These are phyloP conservation scores for Coemansia sp. DNA, from an alignment of 192 early-diverging fungal genomes.

Conservation along the genomic window DNA sequence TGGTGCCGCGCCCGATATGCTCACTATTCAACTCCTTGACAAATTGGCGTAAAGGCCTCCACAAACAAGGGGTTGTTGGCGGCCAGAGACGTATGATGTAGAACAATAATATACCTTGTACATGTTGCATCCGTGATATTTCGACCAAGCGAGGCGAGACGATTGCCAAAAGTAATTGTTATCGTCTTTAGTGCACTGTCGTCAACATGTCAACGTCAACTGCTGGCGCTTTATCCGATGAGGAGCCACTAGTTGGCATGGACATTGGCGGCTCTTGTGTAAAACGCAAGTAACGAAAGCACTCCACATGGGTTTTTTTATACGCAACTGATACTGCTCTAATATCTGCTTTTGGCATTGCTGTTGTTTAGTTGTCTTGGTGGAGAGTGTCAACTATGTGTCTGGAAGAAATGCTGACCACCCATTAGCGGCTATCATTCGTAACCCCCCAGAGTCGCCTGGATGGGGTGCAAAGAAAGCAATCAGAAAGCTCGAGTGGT, in stretches of 20 bases:
- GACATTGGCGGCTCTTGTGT: conserved; percentile 33
- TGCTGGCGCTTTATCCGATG: not conserved
- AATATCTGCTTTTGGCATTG: not conserved
- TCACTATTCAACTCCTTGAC: conserved; percentile 40
- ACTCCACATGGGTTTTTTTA: not conserved
- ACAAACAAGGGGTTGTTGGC: not conserved
- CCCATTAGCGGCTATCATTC: not conserved
- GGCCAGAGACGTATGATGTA: not conserved
- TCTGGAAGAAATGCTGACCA: not conserved
- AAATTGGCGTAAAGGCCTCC: not conserved
- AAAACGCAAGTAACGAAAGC: conserved; percentile 14
- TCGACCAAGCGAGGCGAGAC: not conserved
- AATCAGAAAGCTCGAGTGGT: conserved; percentile 4
- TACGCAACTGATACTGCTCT: conserved; percentile 5
- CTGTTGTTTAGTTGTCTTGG: conserved; percentile 1
- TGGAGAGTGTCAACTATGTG: not conserved
- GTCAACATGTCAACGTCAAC: not conserved
- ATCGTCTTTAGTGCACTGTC: not conserved
- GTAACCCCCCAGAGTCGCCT: not conserved
- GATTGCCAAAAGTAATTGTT: not conserved
- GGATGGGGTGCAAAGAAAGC: conserved; percentile 1
- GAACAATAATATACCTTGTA: not conserved
- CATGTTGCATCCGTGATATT: not conserved
- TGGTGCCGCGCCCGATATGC: conserved; percentile 47
- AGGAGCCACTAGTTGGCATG: conserved; percentile 9